A percentile compares a stretch with the other conserved stretches of the same genome.
These are phyloP conservation scores for Coemansia sp. DNA, from an alignment of 192 early-diverging fungal genomes.

Conservation along the genomic window DNA sequence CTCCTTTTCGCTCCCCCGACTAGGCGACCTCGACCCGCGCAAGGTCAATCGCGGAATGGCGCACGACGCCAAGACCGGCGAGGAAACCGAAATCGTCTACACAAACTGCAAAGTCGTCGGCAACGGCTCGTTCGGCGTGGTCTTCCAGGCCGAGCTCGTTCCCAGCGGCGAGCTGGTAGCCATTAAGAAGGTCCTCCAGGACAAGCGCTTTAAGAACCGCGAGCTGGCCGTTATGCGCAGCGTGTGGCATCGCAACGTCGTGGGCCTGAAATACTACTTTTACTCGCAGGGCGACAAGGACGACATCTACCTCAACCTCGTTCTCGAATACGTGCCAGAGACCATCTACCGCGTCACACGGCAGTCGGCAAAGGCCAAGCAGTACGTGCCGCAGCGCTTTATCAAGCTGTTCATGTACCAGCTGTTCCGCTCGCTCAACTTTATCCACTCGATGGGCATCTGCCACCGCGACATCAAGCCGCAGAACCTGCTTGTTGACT, in stretches of 20 bases:
- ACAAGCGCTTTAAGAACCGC: slow-evolving; percentile 90
- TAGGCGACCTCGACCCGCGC: slow-evolving; percentile 57
- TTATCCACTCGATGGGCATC: slow-evolving; percentile 94
- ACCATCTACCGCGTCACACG: slow-evolving; percentile 93
- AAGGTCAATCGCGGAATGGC: slow-evolving; percentile 76
- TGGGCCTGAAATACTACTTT: slow-evolving; percentile 86
- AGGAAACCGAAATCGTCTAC: slow-evolving; percentile 83
- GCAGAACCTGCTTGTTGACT: slow-evolving; percentile 94
- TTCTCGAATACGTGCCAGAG: slow-evolving; percentile 94
- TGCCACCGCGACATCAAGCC: slow-evolving; percentile 99
- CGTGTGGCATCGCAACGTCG: slow-evolving; percentile 91
- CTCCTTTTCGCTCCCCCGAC: too few species aligned
- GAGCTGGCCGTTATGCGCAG: slow-evolving; percentile 73
- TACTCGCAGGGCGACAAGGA: slow-evolving; percentile 92
- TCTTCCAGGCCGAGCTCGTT: slow-evolving; percentile 89
- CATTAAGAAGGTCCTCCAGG: slow-evolving; percentile 98
- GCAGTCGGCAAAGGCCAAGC: slow-evolving; percentile 85
- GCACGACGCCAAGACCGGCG: slow-evolving; percentile 82
- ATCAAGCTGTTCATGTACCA: slow-evolving; percentile 99
- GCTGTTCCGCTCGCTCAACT: slow-evolving; percentile 92
- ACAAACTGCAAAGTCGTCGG: slow-evolving; percentile 92
- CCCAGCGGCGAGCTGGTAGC: slow-evolving; percentile 80
- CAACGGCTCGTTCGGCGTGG: slow-evolving; percentile 98
- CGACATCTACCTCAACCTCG: slow-evolving; percentile 93
- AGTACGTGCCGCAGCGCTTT: slow-evolving; percentile 89